Conservation (phyloP, 768 basidiomycete species). For the Steccherinum ochraceum region DNA sequence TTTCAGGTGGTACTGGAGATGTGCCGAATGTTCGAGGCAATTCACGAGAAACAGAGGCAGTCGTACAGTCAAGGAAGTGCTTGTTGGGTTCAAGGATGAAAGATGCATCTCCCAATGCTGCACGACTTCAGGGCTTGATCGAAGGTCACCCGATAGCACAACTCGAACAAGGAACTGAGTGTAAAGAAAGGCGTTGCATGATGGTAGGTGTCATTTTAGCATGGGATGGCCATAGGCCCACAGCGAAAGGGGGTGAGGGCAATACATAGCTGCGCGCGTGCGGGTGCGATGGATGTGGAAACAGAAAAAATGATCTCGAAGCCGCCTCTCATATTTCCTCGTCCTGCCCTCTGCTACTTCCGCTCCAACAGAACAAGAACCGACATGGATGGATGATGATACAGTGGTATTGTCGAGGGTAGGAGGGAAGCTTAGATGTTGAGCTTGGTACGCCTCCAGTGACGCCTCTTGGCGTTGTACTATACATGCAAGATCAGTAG, state of each 20-base stretch:
- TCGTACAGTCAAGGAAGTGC: too few species aligned
- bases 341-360: not conserved
- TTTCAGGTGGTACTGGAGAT: not conserved
- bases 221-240: not conserved
- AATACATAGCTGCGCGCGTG: constrained; percentile 6
- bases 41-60: too few species aligned
- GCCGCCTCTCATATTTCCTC: constrained; percentile 3
- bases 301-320: not conserved
- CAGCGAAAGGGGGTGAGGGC: not conserved
- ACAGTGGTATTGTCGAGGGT: not conserved
- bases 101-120: too few species aligned
- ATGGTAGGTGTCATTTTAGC: not conserved
- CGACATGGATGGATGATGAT: not conserved
- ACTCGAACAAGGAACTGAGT: not conserved
- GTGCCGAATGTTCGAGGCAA: not conserved
- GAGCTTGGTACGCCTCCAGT: constrained; percentile 99
- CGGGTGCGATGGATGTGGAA: not conserved
- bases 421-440: constrained; percentile 62
- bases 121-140: too few species aligned
- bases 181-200: not conserved
- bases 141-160: too few species aligned
- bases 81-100: too few species aligned
- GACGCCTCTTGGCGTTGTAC: constrained; percentile 95
- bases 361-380: not conserved
- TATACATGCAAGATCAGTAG: constrained; percentile 22